A percentile compares a stretch with the other conserved stretches of the same genome.
phyloP scores from a whole-genome alignment of 305 asterid genomes.

The Withania somnifera region DNA sequence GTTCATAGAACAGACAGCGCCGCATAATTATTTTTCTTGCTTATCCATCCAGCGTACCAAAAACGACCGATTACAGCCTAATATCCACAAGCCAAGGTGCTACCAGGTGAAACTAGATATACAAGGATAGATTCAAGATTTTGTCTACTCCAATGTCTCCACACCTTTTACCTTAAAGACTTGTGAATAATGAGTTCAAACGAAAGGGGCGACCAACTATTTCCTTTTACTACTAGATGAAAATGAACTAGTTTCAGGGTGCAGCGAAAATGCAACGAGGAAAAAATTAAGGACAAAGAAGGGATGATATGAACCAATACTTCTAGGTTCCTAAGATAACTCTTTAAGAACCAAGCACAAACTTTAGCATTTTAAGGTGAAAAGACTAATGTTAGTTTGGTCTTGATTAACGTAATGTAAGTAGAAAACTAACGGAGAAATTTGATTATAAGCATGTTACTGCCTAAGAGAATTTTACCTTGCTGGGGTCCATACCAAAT shows the following conservation, averaged over 20 bases:
- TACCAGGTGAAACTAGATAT: not conserved
- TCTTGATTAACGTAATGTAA: not conserved
- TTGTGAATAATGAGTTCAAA: not conserved
- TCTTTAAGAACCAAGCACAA: not conserved
- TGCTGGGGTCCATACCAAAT: constrained; percentile 46
- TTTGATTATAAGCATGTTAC: not conserved
- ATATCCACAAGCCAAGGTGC: not conserved
- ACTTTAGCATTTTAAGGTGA: not conserved
- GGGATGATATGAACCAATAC: not conserved
- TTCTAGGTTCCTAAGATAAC: not conserved
- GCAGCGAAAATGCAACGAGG: not conserved
- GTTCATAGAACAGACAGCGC: not conserved
- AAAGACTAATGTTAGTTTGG: not conserved
- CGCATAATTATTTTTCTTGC: not conserved
- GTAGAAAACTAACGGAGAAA: not conserved
- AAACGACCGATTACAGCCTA: not conserved
- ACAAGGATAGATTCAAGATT: not conserved
- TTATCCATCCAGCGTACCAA: too few species aligned
- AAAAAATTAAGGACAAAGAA: not conserved
- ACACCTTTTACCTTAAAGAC: not conserved
- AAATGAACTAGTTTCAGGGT: not conserved
- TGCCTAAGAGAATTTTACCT: constrained; percentile 19
- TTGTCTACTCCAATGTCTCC: not conserved
- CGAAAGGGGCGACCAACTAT: not conserved
- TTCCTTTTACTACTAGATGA: not conserved